Base-by-base conservation (phyloP, 495 filamentous ascomycete genomes). In the Cercophora scortea region DNA sequence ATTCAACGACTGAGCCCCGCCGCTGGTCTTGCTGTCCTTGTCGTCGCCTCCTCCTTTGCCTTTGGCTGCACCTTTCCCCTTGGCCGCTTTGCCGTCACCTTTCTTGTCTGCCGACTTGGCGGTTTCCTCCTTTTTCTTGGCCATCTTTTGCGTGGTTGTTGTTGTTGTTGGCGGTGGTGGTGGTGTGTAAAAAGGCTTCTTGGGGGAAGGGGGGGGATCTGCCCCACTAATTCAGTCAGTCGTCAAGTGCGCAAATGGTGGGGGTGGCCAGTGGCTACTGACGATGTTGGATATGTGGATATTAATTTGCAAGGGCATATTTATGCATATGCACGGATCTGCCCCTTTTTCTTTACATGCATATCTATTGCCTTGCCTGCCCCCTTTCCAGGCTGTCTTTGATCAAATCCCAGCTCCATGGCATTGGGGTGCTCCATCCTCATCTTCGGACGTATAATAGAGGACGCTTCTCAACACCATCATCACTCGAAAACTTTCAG, bases 1-100 rank as follows among this genome's bases (percentile, higher is more conserved):
- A 59, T 94, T 90, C 61, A 96, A 88, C 41, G 79, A 79, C 55
- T 81, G 86, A 0, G 87, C 88, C 6, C 85, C 79, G 25, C 25
- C 25, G 66, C 93, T 95, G 46, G 68, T 70, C 35, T 65, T 70
- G 49, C 76, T 73, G 35, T 70, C 70, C 35, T 73, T 76, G 16
- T 66, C 67, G n/a, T 64, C 68, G 35, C 71, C 72, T 41, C 80
- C 77, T 15, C 71, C 71, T 17, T 19, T 51, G n/a, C 12, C 44
- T 40, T 56, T 55, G 35, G 38, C 9, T 39, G 54, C 52, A 18
- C 46, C 38, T 19, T 41, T 38, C 16, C 42, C 49, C 11, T 52
- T 54, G 32, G 33, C 47, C 8, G 42, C 40, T 4, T 49, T 50
- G 32, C 15, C 45, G 34, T 44, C 45, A 33, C 51, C 60, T 43